phyloP scores from a whole-genome alignment of 805 yeast genomes.

The Citeromyces matritensis region DNA sequence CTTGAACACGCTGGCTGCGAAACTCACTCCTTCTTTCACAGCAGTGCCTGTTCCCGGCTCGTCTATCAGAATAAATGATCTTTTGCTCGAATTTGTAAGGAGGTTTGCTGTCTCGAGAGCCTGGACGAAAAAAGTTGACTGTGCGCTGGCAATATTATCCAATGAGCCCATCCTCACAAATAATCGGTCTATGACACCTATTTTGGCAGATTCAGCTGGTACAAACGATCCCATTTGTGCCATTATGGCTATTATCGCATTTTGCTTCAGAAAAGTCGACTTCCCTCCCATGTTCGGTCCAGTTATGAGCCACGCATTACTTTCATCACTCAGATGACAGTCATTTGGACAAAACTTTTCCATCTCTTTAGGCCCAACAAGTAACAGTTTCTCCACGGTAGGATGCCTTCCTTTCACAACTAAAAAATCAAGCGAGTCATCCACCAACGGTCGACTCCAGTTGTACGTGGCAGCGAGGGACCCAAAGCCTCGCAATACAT shows the following conservation, averaged over 20 bases:
- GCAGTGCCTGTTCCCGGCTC: slow-evolving; percentile 90
- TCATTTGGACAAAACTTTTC: slow-evolving; percentile 32
- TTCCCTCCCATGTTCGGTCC: slow-evolving; percentile 91
- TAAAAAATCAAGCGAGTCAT: slow-evolving; percentile 26
- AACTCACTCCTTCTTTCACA: slow-evolving; percentile 69
- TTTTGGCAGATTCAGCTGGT: slow-evolving; percentile 46
- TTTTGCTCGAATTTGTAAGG: slow-evolving; percentile 43
- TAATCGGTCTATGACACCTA: slow-evolving; percentile 66
- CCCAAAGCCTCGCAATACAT: slow-evolving; percentile 62
- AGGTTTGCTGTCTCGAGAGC: slow-evolving; percentile 76
- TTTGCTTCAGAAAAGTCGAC: slow-evolving; percentile 60
- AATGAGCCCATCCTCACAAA: slow-evolving; percentile 77
- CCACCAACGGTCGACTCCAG: slow-evolving; percentile 52
- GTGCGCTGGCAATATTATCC: slow-evolving; percentile 63
- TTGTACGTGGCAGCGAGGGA: slow-evolving; percentile 51
- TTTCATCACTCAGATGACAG: slow-evolving; percentile 14
- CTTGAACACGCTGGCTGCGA: slow-evolving; percentile 63
- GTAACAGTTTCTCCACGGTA: slow-evolving; percentile 70
- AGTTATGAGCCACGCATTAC: slow-evolving; percentile 45
- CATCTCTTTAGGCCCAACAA: slow-evolving; percentile 20
- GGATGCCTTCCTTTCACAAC: slow-evolving; percentile 66
- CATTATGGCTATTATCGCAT: slow-evolving; percentile 52
- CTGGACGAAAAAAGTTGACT: slow-evolving; percentile 88
- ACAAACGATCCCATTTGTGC: slow-evolving; percentile 66
- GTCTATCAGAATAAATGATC: slow-evolving; percentile 68